A percentile compares a stretch with the other conserved stretches of the same genome.
These are phyloP conservation scores for Colletotrichum trifolii DNA, from an alignment of 2,329 filamentous ascomycete genomes.

Conservation along the genomic window DNA sequence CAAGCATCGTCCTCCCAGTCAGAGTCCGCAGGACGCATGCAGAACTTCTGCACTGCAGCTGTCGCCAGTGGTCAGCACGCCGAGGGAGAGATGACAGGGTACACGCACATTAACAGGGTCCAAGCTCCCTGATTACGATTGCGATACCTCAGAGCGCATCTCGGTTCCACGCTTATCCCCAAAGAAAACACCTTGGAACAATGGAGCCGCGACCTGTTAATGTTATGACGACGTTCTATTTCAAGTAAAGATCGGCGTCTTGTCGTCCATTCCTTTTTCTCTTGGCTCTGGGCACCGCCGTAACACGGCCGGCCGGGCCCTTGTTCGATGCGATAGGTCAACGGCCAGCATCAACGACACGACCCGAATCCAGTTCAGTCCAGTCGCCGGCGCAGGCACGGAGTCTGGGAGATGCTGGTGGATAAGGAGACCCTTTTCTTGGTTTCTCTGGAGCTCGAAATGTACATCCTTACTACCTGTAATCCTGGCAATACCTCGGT, in stretches of 20 bases:
- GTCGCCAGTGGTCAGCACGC: too few species aligned
- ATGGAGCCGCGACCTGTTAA: constrained; percentile 14
- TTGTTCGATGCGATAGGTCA: constrained; percentile 1
- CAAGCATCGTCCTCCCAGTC: not conserved
- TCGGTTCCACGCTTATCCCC: not conserved
- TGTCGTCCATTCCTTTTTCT: constrained; percentile 15
- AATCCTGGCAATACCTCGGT: not conserved
- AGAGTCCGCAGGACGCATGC: not conserved
- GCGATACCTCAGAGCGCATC: not conserved
- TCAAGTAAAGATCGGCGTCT: constrained; percentile 23
- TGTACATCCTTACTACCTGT: constrained; percentile 9
- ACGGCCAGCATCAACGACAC: not conserved
- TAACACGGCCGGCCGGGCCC: constrained; percentile 14
- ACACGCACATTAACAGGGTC: not conserved
- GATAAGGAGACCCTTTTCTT: constrained; percentile 7
- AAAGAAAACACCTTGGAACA: not conserved
- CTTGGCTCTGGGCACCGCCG: constrained; percentile 24
- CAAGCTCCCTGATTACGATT: constrained; percentile 7
- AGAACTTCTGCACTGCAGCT: too few species aligned
- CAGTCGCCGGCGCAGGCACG: too few species aligned
- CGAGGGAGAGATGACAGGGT: too few species aligned
- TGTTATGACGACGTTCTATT: constrained; percentile 22
- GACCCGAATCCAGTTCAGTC: too few species aligned
- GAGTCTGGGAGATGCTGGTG: constrained; percentile 22
- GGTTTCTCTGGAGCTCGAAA: too few species aligned